These are phyloP conservation scores for Boletus bicolor DNA, from an alignment of 768 basidiomycete genomes.

Conservation along the genomic window DNA sequence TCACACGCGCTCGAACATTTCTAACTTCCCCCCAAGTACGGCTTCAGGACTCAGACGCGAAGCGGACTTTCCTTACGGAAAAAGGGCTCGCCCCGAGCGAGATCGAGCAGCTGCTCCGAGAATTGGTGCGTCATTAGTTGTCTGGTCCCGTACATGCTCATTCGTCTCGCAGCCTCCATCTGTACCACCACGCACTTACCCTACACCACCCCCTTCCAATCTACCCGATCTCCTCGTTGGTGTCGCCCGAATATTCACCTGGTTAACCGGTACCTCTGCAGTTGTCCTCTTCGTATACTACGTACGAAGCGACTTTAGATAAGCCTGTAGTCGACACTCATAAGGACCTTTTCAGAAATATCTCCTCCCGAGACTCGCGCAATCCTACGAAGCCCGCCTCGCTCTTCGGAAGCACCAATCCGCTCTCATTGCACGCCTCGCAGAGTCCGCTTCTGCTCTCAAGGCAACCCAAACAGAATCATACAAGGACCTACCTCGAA, in stretches of 20 bases:
- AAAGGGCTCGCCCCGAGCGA: slow-evolving; percentile 67
- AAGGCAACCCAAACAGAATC: slow-evolving; percentile 54
- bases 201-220: slow-evolving; percentile 64
- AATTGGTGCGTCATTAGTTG: slow-evolving; percentile 42
- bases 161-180: slow-evolving; percentile 35
- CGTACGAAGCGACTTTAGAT: slow-evolving; percentile 38
- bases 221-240: slow-evolving; percentile 66
- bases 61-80: slow-evolving; percentile 62
- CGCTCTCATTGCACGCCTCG: slow-evolving; percentile 51
- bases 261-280: slow-evolving; percentile 65
- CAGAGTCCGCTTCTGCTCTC: slow-evolving; percentile 51
- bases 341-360: slow-evolving; percentile 47
- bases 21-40: slow-evolving; percentile 63
- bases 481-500: slow-evolving; percentile 55
- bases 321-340: slow-evolving; percentile 3
- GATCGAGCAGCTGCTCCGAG: slow-evolving; percentile 54
- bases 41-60: slow-evolving; percentile 51
- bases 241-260: slow-evolving; percentile 54
- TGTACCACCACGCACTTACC: slow-evolving; percentile 73
- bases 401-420: slow-evolving; percentile 61
- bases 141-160: slow-evolving; percentile 8
- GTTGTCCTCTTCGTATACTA: slow-evolving; percentile 61
- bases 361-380: slow-evolving; percentile 62
- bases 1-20: slow-evolving; percentile 60
- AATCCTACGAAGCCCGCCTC: slow-evolving; percentile 56